Evolutionary conservation across 2,329 filamentous ascomycete genomes (phyloP).

Genomic region (Fusarium chaquense): DNA sequence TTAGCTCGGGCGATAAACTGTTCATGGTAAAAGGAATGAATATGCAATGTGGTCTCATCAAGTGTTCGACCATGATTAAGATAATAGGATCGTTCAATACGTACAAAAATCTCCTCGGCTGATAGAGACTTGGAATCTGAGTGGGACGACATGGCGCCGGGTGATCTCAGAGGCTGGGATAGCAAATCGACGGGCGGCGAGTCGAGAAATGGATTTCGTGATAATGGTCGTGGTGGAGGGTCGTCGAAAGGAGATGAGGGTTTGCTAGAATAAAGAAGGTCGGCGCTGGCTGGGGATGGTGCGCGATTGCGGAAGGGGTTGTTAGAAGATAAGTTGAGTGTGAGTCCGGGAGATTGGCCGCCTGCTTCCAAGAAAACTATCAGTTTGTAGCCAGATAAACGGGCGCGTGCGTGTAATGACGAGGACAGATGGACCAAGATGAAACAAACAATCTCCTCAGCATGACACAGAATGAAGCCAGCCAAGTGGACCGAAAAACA

Average conservation of each 20-base stretch:
- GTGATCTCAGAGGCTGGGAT: slow-evolving; percentile 55
- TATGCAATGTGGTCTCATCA: background rate
- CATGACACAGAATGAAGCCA: slow-evolving; percentile 49
- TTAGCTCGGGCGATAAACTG: background rate
- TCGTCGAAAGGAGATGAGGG: slow-evolving; percentile 71
- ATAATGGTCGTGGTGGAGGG: slow-evolving; percentile 70
- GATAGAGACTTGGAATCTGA: slow-evolving; percentile 62
- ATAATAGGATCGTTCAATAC: slow-evolving; percentile 54
- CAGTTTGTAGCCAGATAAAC: slow-evolving; percentile 45
- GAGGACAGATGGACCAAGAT: slow-evolving; percentile 48
- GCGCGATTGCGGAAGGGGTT: slow-evolving; percentile 84
- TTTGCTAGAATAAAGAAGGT: slow-evolving; percentile 53
- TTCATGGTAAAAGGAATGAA: background rate
- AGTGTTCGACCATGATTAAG: background rate
- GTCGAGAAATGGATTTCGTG: slow-evolving; percentile 82
- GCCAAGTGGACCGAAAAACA: slow-evolving; percentile 45
- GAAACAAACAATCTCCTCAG: slow-evolving; percentile 51
- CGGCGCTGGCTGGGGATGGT: slow-evolving; percentile 65
- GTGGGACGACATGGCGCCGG: slow-evolving; percentile 63
- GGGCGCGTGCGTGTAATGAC: slow-evolving; percentile 50
- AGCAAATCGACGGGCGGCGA: slow-evolving; percentile 57
- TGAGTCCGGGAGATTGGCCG: slow-evolving; percentile 58
- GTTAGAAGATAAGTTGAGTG: slow-evolving; percentile 81
- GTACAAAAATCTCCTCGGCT: slow-evolving; percentile 81
- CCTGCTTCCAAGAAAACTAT: slow-evolving; percentile 46